Evolutionary conservation across 2,329 filamentous ascomycete species (phyloP).

Genomic region (Claviceps sp.): DNA sequence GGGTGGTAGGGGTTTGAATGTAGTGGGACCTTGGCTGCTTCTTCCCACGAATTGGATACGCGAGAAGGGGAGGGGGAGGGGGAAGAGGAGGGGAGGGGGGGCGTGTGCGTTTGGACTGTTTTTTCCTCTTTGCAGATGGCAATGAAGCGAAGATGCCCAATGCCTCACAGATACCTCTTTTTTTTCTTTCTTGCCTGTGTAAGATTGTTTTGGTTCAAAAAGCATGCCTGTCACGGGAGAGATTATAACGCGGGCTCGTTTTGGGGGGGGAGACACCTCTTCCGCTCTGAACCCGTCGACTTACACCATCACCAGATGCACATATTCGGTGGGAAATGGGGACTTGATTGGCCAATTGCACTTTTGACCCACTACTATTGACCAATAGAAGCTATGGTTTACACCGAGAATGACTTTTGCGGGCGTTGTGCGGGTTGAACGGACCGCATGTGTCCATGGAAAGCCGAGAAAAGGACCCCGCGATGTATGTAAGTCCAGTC

Average conservation of each 20-base stretch:
- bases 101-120: conserved; percentile 11
- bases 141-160: conserved; percentile 27
- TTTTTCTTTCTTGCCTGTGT: conserved; percentile 13
- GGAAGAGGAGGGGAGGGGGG: conserved; percentile 1
- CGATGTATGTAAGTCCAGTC: too few relatives aligned
- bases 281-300: conserved; percentile 19
- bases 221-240: conserved; percentile 23
- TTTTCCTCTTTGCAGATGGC: conserved; percentile 15
- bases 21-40: conserved; percentile 28
- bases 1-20: conserved; percentile 16
- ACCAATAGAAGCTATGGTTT: conserved; percentile 18
- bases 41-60: conserved; percentile 23
- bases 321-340: conserved; percentile 18
- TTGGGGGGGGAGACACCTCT: conserved; percentile 13
- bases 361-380: conserved; percentile 8
- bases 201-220: conserved; percentile 23
- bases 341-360: conserved; percentile 16
- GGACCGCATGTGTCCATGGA: too few relatives aligned
- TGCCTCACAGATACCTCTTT: conserved; percentile 20
- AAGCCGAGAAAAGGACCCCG: too few relatives aligned
- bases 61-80: conserved; percentile 3
- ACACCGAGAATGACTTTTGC: conserved; percentile 13
- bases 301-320: conserved; percentile 24
- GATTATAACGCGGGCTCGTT: conserved; percentile 25
- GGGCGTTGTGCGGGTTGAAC: too few relatives aligned